phyloP scores from a whole-genome alignment of 768 basidiomycete genomes.

The Lepiota subincarnata region DNA sequence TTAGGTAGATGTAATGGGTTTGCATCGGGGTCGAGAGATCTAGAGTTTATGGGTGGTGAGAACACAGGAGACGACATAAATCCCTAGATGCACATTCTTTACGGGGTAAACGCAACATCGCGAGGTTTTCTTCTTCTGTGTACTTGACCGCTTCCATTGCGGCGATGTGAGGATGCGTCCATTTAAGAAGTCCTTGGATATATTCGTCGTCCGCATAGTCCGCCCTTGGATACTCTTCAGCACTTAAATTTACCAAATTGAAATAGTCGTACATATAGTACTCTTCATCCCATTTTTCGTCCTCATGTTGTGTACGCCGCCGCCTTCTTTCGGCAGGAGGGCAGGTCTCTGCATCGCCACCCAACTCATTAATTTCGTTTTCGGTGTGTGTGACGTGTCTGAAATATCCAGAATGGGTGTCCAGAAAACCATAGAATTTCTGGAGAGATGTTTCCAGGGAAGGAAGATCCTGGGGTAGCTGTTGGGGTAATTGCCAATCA shows the following conservation, averaged over 20 bases:
- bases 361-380: conserved; percentile 82
- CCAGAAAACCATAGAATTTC: conserved; percentile 72
- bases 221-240: conserved; percentile 45
- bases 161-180: conserved; percentile 53
- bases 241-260: neutral
- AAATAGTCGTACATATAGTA: conserved; percentile 65
- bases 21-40: conserved; percentile 59
- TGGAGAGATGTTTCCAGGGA: conserved; percentile 36
- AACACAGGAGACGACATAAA: neutral
- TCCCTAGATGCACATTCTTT: conserved; percentile 44
- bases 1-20: conserved; percentile 61
- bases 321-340: conserved; percentile 45
- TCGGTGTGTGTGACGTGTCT: conserved; percentile 65
- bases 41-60: conserved; percentile 23
- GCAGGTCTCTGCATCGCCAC: conserved; percentile 58
- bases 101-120: conserved; percentile 55
- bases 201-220: conserved; percentile 76
- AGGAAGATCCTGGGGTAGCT: conserved; percentile 39
- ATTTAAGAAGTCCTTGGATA: conserved; percentile 65
- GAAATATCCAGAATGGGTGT: conserved; percentile 74
- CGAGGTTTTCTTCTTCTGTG: conserved; percentile 67
- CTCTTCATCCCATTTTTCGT: conserved; percentile 79
- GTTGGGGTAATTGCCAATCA: conserved; percentile 76
- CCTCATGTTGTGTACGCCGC: conserved; percentile 56
- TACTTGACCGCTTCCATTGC: conserved; percentile 41